Base-by-base conservation (phyloP, 805 yeast genomes). In the Yamadazyma paraphyllophila region DNA sequence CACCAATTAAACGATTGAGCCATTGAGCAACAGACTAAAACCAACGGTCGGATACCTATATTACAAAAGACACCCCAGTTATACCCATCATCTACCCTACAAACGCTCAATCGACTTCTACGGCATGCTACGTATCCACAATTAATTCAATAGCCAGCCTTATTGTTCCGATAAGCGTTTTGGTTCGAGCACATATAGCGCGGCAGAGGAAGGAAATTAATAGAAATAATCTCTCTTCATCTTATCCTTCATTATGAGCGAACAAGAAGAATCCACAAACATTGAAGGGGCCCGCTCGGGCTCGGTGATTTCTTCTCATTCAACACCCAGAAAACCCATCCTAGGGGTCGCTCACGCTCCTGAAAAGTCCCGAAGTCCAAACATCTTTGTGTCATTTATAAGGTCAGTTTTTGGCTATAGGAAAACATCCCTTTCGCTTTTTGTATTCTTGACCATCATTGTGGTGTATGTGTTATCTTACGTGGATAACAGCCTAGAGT, bases 361-460 rank as follows among this genome's bases (percentile, higher is more conserved):
- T 1, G 14, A 26, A 17, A 42, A 29, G 14, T 35, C 47, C 13
- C n/a, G 38, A 7, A 16, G 38, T 20, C 56, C 61, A 7, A 58
- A 57, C 44, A 34, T 58, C 10, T 53, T 70, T 49, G 55, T 66
- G 9, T 53, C 60, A 27, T 51, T 55, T 32, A 37, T 69, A 24
- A 44, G 83, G 44, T 71, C 82, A 5, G 61, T 77, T 0, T 81
- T 84, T 60, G 82, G 85, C n/a, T 85, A 85, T 66, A 65, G 92
- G 50, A 85, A 85, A 63, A 84, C 91, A 0, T 74, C 88, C 1
- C 70, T 85, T 37, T 80, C 89, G 7, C 52, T 82, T 2, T 60
- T 83, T 42, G 76, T 81, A 6, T 59, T 79, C 1, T 26, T 78
- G 7, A 73, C 87, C 0, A 71, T 78, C 42, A 43, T 74, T 0